These are phyloP conservation scores for Talaromyces funiculosus DNA, from an alignment of 2,329 filamentous ascomycete species.

Conservation along the genomic window DNA sequence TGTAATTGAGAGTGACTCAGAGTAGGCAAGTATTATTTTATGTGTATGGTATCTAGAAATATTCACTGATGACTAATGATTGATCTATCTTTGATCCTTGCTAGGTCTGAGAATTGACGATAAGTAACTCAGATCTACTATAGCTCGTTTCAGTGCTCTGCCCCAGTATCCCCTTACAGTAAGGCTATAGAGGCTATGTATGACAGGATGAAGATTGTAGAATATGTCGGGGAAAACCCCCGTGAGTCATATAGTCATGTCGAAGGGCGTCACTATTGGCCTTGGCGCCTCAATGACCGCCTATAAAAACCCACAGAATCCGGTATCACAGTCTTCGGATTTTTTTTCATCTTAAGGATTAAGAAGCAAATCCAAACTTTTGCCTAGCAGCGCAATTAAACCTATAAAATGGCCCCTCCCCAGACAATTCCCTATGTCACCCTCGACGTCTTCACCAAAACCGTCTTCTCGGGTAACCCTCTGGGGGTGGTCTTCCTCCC, in stretches of 20 bases:
- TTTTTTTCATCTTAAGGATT: neutral
- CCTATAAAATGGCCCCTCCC: neutral
- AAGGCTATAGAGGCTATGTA: too few species aligned
- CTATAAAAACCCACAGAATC: neutral
- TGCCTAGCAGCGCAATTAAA: neutral
- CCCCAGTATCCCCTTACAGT: neutral
- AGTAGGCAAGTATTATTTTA: conserved; percentile 21
- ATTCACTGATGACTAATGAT: conserved; percentile 6
- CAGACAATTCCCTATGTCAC: conserved; percentile 19
- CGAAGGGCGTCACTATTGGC: too few species aligned
- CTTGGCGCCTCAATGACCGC: too few species aligned
- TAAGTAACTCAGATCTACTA: neutral
- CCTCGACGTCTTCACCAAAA: conserved; percentile 41
- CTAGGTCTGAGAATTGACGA: neutral
- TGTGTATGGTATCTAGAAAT: neutral
- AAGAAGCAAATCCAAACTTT: neutral
- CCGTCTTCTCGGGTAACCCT: conserved; percentile 47
- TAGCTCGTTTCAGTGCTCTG: neutral
- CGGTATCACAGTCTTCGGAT: neutral
- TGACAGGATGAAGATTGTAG: too few species aligned
- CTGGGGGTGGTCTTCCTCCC: conserved; percentile 51
- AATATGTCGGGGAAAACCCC: too few species aligned
- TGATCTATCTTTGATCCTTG: neutral
- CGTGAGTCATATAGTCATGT: too few species aligned
- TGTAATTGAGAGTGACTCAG: conserved; percentile 41